Percentiles rank a stretch among this genome's conserved stretches.
These are phyloP conservation scores for Neurospora sp. DNA, from an alignment of 495 filamentous ascomycete genomes.

Conservation along the genomic window DNA sequence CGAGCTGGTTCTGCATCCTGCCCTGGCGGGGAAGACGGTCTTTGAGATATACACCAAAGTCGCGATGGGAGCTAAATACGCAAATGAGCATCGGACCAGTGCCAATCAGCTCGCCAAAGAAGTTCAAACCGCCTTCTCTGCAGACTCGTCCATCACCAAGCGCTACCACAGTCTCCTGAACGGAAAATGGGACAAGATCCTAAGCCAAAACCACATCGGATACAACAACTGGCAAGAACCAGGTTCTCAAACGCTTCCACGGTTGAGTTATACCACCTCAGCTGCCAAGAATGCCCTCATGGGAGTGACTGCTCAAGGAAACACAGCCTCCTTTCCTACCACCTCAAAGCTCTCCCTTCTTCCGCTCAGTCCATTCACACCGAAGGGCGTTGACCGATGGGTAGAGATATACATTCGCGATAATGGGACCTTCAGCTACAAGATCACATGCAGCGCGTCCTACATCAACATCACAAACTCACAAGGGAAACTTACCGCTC, in stretches of 20 bases:
- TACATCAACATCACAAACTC: slow-evolving; percentile 41
- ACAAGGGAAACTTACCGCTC: slow-evolving; percentile 30
- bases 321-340: slow-evolving; percentile 39
- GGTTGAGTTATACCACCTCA: slow-evolving; percentile 30
- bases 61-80: slow-evolving; percentile 13
- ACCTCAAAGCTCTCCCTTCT: slow-evolving; percentile 35
- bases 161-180: slow-evolving; percentile 44
- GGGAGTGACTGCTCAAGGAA: slow-evolving; percentile 45
- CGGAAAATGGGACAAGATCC: slow-evolving; percentile 53
- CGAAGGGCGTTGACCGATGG: slow-evolving; percentile 31
- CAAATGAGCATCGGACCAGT: slow-evolving; percentile 15
- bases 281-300: slow-evolving; percentile 40
- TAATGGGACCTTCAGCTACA: slow-evolving; percentile 40
- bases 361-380: slow-evolving; percentile 41
- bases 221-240: slow-evolving; percentile 45
- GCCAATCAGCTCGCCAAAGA: slow-evolving; percentile 39
- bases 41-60: slow-evolving; percentile 26
- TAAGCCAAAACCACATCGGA: slow-evolving; percentile 23
- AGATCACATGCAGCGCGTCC: slow-evolving; percentile 30
- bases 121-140: slow-evolving; percentile 41
- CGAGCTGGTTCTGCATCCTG: slow-evolving; percentile 51
- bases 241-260: slow-evolving; percentile 41
- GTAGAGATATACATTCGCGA: slow-evolving; percentile 51
- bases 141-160: slow-evolving; percentile 43
- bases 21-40: slow-evolving; percentile 37